Evolutionary conservation across 441 rosid species (phyloP).

Genomic region (Gossypium gossypioides): DNA sequence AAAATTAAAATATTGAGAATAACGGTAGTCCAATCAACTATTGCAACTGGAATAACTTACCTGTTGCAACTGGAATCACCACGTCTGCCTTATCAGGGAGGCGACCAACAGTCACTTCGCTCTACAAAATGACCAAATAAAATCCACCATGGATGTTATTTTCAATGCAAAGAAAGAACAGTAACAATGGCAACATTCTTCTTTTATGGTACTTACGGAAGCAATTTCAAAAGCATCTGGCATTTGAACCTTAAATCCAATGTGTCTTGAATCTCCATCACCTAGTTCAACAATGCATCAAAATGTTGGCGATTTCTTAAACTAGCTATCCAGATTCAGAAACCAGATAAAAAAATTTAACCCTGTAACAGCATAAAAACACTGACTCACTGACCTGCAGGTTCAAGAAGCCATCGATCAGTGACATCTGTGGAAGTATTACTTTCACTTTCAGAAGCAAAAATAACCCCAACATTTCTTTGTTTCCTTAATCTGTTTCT

Average conservation of each 20-base stretch:
- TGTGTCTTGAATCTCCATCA: constrained; percentile 78
- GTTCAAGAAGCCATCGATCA: constrained; percentile 71
- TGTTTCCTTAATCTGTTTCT: constrained; percentile 23
- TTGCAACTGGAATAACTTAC: constrained; percentile 20
- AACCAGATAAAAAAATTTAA: neutral
- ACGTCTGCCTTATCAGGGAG: constrained; percentile 67
- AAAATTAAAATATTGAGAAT: too few relatives aligned
- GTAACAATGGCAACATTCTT: neutral
- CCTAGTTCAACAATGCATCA: constrained; percentile 29
- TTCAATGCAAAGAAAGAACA: neutral
- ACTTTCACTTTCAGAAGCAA: constrained; percentile 37
- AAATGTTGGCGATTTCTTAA: neutral
- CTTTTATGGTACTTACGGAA: constrained; percentile 37
- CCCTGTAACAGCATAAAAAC: neutral
- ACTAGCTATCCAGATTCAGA: neutral
- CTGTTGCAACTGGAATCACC: constrained; percentile 84
- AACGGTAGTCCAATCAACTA: too few relatives aligned
- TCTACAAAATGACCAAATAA: neutral
- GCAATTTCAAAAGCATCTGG: constrained; percentile 66
- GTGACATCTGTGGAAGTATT: constrained; percentile 22
- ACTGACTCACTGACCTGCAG: constrained; percentile 43
- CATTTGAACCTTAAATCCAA: constrained; percentile 63
- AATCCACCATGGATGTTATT: neutral
- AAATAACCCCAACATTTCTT: constrained; percentile 17
- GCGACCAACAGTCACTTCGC: constrained; percentile 50